Conservation (phyloP, 2,329 filamentous ascomycete genomes). For the Ophiosphaerella narmari region DNA sequence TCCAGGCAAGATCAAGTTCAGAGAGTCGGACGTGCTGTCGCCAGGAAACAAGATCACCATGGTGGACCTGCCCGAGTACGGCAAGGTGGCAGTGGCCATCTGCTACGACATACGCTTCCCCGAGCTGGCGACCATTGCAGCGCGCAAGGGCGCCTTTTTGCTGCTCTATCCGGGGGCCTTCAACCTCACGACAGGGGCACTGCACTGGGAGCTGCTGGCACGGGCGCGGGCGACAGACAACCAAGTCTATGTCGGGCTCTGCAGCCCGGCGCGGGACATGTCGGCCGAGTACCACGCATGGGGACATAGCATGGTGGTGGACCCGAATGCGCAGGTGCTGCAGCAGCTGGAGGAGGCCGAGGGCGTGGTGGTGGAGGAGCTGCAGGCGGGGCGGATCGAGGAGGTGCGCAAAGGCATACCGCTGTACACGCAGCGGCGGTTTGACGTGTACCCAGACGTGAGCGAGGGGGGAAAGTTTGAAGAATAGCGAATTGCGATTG, state of each 20-base stretch:
- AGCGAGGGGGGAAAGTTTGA: slow-evolving; percentile 61
- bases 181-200: slow-evolving; percentile 86
- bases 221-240: slow-evolving; percentile 89
- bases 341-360: slow-evolving; percentile 78
- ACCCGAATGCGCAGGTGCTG: slow-evolving; percentile 85
- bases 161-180: slow-evolving; percentile 96
- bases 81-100: slow-evolving; percentile 84
- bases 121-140: slow-evolving; percentile 86
- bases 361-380: slow-evolving; percentile 69
- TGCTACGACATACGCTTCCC: slow-evolving; percentile 99
- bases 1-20: slow-evolving; percentile 89
- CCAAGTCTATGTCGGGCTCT: slow-evolving; percentile 90
- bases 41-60: slow-evolving; percentile 85
- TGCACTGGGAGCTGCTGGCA: slow-evolving; percentile 88
- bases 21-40: slow-evolving; percentile 85
- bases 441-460: slow-evolving; percentile 94
- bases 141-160: slow-evolving; percentile 82
- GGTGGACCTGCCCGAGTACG: slow-evolving; percentile 85
- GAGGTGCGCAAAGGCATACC: slow-evolving; percentile 72
- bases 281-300: slow-evolving; percentile 81
- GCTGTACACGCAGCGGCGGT: slow-evolving; percentile 80
- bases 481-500: slow-evolving; percentile 26
- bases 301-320: slow-evolving; percentile 87
- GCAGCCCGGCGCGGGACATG: slow-evolving; percentile 84
- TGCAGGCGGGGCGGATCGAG: slow-evolving; percentile 51